Percentiles rank a stretch among this genome's conserved stretches.
Conservation (phyloP, 2,329 filamentous ascomycete species). For the Ophiostoma pallidulum region DNA sequence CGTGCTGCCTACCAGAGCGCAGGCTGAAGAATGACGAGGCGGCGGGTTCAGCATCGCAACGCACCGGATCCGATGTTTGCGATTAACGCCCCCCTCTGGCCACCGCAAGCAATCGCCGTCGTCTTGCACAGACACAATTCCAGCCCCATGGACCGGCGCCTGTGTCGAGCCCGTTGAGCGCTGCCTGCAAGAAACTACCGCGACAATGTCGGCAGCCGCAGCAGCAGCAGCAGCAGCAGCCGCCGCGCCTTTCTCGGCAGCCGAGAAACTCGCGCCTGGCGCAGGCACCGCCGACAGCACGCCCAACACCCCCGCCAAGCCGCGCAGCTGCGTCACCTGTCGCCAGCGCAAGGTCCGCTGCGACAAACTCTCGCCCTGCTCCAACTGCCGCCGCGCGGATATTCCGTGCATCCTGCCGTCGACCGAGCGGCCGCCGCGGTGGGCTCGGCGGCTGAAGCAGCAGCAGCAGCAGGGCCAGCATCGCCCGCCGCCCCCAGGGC, state of each 20-base stretch:
- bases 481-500: too few species aligned
- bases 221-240: too few species aligned
- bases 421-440: constrained; percentile 39
- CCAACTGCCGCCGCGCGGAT: constrained; percentile 43
- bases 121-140: too few species aligned
- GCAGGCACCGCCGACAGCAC: neutral
- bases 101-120: too few species aligned
- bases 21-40: too few species aligned
- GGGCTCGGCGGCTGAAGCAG: constrained; percentile 37
- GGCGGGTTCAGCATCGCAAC: too few species aligned
- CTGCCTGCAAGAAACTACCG: neutral
- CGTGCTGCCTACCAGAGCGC: too few species aligned
- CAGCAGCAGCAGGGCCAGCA: constrained; percentile 10
- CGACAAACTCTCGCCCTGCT: constrained; percentile 45
- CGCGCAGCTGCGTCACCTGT: constrained; percentile 41
- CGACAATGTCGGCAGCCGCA: neutral
- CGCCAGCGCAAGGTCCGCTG: constrained; percentile 47
- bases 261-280: constrained; percentile 19
- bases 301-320: constrained; percentile 20
- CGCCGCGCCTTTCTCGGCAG: constrained; percentile 6
- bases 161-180: too few species aligned
- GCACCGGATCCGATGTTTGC: too few species aligned
- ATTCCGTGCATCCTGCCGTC: constrained; percentile 43
- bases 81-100: too few species aligned
- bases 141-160: too few species aligned